A percentile compares a stretch with the other conserved stretches of the same genome.
These are phyloP conservation scores for Cetradonia linearis DNA, from an alignment of 495 filamentous ascomycete species.

Conservation along the genomic window DNA sequence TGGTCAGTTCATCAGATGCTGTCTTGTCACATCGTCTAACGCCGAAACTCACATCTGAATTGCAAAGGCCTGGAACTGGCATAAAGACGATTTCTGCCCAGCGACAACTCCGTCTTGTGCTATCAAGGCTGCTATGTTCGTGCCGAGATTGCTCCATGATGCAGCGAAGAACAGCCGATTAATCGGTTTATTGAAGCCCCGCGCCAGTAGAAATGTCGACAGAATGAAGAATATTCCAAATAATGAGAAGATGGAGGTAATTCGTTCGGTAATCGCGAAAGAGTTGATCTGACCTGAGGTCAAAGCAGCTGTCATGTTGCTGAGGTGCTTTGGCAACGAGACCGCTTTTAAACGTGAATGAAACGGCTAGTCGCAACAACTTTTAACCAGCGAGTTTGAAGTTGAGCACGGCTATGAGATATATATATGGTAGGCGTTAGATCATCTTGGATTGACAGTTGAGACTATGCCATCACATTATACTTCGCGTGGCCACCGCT, in stretches of 20 bases:
- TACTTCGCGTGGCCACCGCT: background rate
- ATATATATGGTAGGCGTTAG: background rate
- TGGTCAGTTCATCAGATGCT: constrained; percentile 29
- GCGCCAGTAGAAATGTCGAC: constrained; percentile 52
- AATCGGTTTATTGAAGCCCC: constrained; percentile 70
- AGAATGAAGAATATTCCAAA: constrained; percentile 65
- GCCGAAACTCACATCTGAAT: constrained; percentile 53
- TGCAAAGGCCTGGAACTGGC: constrained; percentile 68
- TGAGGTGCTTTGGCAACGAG: background rate
- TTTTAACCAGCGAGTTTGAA: background rate
- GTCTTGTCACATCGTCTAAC: background rate
- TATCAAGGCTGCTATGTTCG: constrained; percentile 71
- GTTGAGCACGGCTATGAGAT: background rate
- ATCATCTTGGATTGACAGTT: background rate
- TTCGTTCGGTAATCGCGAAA: constrained; percentile 54
- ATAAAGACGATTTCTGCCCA: constrained; percentile 43
- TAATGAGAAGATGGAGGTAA: constrained; percentile 61
- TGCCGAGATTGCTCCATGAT: constrained; percentile 71
- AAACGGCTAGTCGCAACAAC: background rate
- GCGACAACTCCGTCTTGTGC: constrained; percentile 44
- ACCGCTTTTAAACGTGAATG: background rate
- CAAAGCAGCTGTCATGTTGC: constrained; percentile 8
- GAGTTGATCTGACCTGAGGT: constrained; percentile 26
- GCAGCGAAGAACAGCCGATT: constrained; percentile 81
- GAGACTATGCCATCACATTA: background rate